Evolutionary conservation across 768 basidiomycete species (phyloP).

Genomic region (Favolaschia claudopus): DNA sequence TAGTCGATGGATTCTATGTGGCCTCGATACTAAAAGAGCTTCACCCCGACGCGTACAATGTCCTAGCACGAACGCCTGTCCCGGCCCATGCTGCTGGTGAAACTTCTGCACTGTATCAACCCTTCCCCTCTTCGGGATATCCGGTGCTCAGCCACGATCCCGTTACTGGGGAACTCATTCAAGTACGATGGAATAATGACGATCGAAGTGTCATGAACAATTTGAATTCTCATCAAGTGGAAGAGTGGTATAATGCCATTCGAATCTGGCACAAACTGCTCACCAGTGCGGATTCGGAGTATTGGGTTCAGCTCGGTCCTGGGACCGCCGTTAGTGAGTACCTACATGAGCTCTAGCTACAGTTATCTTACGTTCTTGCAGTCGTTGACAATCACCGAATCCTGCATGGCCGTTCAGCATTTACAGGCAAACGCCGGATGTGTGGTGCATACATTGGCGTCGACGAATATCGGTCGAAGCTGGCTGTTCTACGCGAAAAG

Average conservation of each 20-base stretch:
- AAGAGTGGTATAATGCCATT: constrained; percentile 87
- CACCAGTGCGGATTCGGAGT: constrained; percentile 84
- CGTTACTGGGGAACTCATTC: constrained; percentile 64
- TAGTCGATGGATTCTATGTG: constrained; percentile 95
- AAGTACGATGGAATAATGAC: constrained; percentile 94
- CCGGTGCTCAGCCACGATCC: constrained; percentile 78
- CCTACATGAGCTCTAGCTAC: background rate
- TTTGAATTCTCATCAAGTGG: constrained; percentile 65
- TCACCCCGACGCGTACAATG: constrained; percentile 72
- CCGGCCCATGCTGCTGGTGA: constrained; percentile 93
- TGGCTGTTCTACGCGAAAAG: constrained; percentile 70
- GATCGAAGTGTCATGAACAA: constrained; percentile 85
- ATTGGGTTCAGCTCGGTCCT: constrained; percentile 89
- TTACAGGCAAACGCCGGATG: constrained; percentile 87
- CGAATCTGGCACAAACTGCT: constrained; percentile 78
- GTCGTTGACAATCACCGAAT: constrained; percentile 95
- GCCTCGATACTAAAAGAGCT: constrained; percentile 80
- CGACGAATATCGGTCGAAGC: constrained; percentile 88
- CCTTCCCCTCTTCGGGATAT: constrained; percentile 65
- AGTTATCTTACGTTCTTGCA: constrained; percentile 32
- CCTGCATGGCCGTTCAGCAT: constrained; percentile 92
- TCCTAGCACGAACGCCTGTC: constrained; percentile 73
- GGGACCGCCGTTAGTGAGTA: constrained; percentile 85
- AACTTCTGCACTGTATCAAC: constrained; percentile 58
- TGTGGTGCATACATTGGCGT: constrained; percentile 94